Evolutionary conservation across 2,329 filamentous ascomycete species (phyloP), one percentile per base, ranked within the genome.

Genomic region (Penicillium fuscoglaucum): DNA sequence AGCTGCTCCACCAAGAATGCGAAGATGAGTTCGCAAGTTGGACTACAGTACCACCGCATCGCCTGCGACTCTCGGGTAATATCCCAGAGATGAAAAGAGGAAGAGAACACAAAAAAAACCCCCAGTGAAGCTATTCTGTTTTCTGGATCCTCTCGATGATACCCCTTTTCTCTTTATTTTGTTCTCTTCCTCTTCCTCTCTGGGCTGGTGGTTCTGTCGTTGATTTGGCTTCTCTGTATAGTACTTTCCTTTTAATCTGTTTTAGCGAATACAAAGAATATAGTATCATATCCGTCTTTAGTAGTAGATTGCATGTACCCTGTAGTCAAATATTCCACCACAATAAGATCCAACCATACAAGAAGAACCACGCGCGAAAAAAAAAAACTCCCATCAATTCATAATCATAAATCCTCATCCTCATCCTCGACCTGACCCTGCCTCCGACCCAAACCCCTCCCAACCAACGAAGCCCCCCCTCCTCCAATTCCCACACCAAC

Each of bases 241-340:
- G 58, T 62, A 58, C n/a, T 44, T 46, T 63, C 39, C 29, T 52
- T 52, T 40, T 52, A 44, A 49, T 53, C 40, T 10, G 29, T 53
- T 61, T 64, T 62, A 66, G 63, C 61, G 62, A 61, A 55, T 60
- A 51, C 43, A 65, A 52, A 53, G 37, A 45, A 26, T 31, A 15
- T 33, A 26, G 28, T 43, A 31, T 55, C 45, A 44, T 33, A 1
- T n/a, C 28, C 24, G 3, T 28, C 12, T 35, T 19, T 3, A n/a
- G 10, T 39, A n/a, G 28, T 26, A n/a, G n/a, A n/a, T n/a, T n/a
- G n/a, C n/a, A n/a, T 0, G 12, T 29, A 31, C 0, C 7, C 6
- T 4, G 37, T 41, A 33, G 8, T 10, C 37, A 21, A 52, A n/a
- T 8, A 31, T 47, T 33, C 45, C 29, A 21, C 9, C 13, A 24